phyloP scores from a whole-genome alignment of 179 eudicot genomes.

The Spinacia oleracea region DNA sequence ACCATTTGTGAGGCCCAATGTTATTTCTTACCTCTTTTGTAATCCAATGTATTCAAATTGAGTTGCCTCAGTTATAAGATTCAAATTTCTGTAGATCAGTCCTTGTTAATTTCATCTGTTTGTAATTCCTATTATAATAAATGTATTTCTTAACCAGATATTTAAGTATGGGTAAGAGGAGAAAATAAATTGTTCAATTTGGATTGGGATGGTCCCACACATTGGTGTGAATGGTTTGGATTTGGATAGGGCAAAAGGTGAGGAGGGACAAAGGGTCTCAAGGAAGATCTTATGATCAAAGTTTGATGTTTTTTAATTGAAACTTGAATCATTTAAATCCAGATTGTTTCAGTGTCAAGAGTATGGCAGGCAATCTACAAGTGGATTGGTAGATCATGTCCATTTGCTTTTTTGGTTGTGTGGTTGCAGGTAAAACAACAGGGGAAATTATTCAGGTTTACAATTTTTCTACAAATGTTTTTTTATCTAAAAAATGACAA shows the following conservation, averaged over 20 bases:
- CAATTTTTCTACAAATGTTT: not conserved
- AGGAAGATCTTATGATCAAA: slow-evolving; percentile 10
- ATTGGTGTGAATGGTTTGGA: slow-evolving; percentile 22
- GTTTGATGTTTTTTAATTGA: slow-evolving; percentile 1
- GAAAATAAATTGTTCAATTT: slow-evolving; percentile 3
- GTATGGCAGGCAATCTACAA: slow-evolving; percentile 46
- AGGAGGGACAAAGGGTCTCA: slow-evolving; percentile 23
- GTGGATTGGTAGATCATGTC: slow-evolving; percentile 31
- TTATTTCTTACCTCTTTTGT: slow-evolving; percentile 21
- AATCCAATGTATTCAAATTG: slow-evolving; percentile 33
- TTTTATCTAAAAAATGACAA: not conserved
- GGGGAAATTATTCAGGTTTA: not conserved
- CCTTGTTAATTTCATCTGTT: not conserved
- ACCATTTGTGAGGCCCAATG: slow-evolving; percentile 37
- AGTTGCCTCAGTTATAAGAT: slow-evolving; percentile 18
- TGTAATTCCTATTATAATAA: not conserved
- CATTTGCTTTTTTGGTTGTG: slow-evolving; percentile 15
- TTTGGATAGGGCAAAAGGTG: slow-evolving; percentile 28
- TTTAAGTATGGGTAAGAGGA: slow-evolving; percentile 10
- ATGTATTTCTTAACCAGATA: not conserved
- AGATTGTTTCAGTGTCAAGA: slow-evolving; percentile 40
- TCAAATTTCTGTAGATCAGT: not conserved
- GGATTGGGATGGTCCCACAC: slow-evolving; percentile 29
- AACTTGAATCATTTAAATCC: slow-evolving; percentile 27
- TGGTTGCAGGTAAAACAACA: not conserved